These are phyloP conservation scores for Phoma sp. DNA, from an alignment of 2,329 filamentous ascomycete genomes.

Conservation along the genomic window DNA sequence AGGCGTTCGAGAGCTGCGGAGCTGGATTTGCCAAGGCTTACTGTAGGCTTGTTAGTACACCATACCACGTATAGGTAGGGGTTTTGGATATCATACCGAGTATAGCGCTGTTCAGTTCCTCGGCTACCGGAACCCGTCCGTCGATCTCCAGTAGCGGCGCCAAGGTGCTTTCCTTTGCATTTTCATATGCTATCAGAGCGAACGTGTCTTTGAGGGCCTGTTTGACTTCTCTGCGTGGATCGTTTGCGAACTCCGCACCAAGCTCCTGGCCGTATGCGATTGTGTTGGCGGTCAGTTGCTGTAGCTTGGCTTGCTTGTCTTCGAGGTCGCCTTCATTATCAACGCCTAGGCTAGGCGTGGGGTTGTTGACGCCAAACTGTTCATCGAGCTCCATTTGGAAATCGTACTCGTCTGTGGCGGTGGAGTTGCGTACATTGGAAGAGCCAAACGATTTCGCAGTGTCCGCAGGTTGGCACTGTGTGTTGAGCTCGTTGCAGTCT, in stretches of 20 bases:
- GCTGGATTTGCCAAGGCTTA: slow-evolving; percentile 87
- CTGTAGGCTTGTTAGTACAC: slow-evolving; percentile 57
- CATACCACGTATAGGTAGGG: not conserved
- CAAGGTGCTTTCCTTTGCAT: slow-evolving; percentile 78
- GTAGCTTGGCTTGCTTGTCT: slow-evolving; percentile 40
- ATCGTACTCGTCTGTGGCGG: slow-evolving; percentile 57
- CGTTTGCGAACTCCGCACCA: slow-evolving; percentile 75
- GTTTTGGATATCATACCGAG: slow-evolving; percentile 62
- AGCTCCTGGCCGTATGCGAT: slow-evolving; percentile 81
- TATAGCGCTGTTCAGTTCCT: slow-evolving; percentile 93
- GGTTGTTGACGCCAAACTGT: slow-evolving; percentile 50
- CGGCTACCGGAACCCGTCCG: slow-evolving; percentile 79
- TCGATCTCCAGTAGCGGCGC: slow-evolving; percentile 78
- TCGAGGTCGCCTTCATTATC: slow-evolving; percentile 47
- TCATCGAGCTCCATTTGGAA: slow-evolving; percentile 66
- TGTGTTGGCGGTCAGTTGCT: slow-evolving; percentile 69
- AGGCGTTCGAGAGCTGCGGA: slow-evolving; percentile 83
- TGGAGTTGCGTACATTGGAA: slow-evolving; percentile 45
- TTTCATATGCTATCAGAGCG: slow-evolving; percentile 83
- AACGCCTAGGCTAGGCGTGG: slow-evolving; percentile 33
- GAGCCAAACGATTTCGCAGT: slow-evolving; percentile 38
- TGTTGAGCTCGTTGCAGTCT: slow-evolving; percentile 52
- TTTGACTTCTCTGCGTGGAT: slow-evolving; percentile 72
- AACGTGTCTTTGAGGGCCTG: slow-evolving; percentile 84
- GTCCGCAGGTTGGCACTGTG: slow-evolving; percentile 32